phyloP scores from a whole-genome alignment of 2,329 filamentous ascomycete species.

The Aspergillus flavus region DNA sequence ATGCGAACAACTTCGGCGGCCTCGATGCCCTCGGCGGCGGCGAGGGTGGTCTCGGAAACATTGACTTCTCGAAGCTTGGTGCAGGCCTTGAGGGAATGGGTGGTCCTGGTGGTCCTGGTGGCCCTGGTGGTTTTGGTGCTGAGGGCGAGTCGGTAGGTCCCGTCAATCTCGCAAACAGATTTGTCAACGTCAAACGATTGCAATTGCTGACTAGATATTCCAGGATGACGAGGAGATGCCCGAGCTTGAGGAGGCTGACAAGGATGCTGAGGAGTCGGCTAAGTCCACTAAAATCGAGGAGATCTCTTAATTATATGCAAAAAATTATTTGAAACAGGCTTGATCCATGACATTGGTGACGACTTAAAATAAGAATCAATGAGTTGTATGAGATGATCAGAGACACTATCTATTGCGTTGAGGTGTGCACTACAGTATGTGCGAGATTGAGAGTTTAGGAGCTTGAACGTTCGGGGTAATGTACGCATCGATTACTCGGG shows the following conservation, averaged over 20 bases:
- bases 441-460: not conserved
- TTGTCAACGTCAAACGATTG: not conserved
- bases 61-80: constrained; percentile 91
- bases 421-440: not conserved
- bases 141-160: constrained; percentile 48
- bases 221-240: constrained; percentile 79
- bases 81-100: constrained; percentile 52
- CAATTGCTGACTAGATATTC: constrained; percentile 9
- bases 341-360: constrained; percentile 25
- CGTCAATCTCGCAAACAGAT: not conserved
- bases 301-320: constrained; percentile 30
- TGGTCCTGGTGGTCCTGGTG: constrained; percentile 44
- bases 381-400: constrained; percentile 14
- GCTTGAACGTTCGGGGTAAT: not conserved
- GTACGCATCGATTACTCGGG: not conserved
- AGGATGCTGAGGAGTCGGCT: constrained; percentile 42
- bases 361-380: constrained; percentile 29
- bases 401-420: not conserved
- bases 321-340: constrained; percentile 2
- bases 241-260: constrained; percentile 57
- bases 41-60: constrained; percentile 72
- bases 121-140: constrained; percentile 16
- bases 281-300: constrained; percentile 43
- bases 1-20: constrained; percentile 55
- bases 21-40: constrained; percentile 34